These are phyloP conservation scores for Dictyostelium brefeldianum DNA, from an alignment of 78 protist genomes.

Conservation along the genomic window DNA sequence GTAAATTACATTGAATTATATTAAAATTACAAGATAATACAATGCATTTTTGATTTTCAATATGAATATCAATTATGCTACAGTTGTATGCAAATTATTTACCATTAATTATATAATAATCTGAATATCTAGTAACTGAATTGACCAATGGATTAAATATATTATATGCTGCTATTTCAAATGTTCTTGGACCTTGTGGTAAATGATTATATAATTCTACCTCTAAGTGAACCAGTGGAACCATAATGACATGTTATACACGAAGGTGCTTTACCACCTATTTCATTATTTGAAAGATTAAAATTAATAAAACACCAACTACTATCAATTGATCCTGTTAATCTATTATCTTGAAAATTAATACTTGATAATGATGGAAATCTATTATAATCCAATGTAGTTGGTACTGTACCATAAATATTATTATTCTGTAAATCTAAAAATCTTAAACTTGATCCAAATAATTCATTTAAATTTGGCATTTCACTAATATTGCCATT, in stretches of 20 bases:
- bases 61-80: neutral
- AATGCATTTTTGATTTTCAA: neutral
- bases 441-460: too few relatives aligned
- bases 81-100: neutral
- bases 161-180: neutral
- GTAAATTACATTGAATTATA: neutral
- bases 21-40: neutral
- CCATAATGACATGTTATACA: neutral
- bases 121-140: neutral
- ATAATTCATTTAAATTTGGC: too few relatives aligned
- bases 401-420: too few relatives aligned
- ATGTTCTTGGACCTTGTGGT: conserved; percentile 3
- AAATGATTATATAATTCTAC: neutral
- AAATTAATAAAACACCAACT: neutral
- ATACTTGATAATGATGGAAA: neutral
- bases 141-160: neutral
- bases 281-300: neutral
- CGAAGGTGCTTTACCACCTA: neutral
- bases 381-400: neutral
- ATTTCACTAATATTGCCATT: too few relatives aligned
- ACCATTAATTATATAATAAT: neutral
- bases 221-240: fast-evolving
- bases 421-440: too few relatives aligned
- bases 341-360: neutral
- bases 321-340: neutral